A percentile compares a stretch with the other conserved stretches of the same genome.
phyloP scores from a whole-genome alignment of 495 filamentous ascomycete genomes.

The Corynascus novoguineensis region DNA sequence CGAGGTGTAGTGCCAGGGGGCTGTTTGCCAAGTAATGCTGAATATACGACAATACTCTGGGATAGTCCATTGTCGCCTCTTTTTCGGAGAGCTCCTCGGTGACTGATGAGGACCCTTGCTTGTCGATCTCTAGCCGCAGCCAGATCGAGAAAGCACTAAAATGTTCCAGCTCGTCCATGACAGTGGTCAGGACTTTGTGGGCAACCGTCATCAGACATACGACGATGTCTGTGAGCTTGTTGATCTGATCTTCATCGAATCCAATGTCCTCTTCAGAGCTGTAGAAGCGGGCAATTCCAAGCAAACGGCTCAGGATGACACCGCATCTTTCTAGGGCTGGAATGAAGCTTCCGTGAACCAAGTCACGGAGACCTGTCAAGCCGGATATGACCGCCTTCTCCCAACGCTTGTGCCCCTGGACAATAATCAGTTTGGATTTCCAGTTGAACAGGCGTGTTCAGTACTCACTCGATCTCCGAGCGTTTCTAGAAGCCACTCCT shows the following conservation, averaged over 20 bases:
- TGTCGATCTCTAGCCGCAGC: constrained; percentile 80
- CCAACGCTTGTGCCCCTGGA: constrained; percentile 89
- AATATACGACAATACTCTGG: constrained; percentile 49
- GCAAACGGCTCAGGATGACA: constrained; percentile 74
- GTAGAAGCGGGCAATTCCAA: constrained; percentile 80
- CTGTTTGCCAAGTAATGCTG: constrained; percentile 46
- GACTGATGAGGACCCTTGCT: constrained; percentile 39
- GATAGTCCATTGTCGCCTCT: constrained; percentile 50
- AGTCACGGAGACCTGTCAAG: constrained; percentile 66
- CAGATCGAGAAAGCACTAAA: constrained; percentile 78
- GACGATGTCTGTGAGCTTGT: constrained; percentile 58
- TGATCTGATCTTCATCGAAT: constrained; percentile 50
- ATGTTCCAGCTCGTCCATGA: constrained; percentile 71
- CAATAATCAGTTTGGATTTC: neutral
- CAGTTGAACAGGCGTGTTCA: neutral
- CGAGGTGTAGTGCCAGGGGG: constrained; percentile 41
- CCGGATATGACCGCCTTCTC: constrained; percentile 76
- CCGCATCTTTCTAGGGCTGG: constrained; percentile 79
- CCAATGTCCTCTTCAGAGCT: constrained; percentile 61
- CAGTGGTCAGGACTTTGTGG: constrained; percentile 63
- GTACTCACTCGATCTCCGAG: constrained; percentile 69
- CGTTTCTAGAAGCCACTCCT: constrained; percentile 86
- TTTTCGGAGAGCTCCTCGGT: constrained; percentile 50
- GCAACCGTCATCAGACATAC: constrained; percentile 68
- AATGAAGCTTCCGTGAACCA: constrained; percentile 80